Evolutionary conservation across 345 rosid genomes (phyloP), one percentile per base, ranked within the genome.

Genomic region (Aquilaria sinensis): DNA sequence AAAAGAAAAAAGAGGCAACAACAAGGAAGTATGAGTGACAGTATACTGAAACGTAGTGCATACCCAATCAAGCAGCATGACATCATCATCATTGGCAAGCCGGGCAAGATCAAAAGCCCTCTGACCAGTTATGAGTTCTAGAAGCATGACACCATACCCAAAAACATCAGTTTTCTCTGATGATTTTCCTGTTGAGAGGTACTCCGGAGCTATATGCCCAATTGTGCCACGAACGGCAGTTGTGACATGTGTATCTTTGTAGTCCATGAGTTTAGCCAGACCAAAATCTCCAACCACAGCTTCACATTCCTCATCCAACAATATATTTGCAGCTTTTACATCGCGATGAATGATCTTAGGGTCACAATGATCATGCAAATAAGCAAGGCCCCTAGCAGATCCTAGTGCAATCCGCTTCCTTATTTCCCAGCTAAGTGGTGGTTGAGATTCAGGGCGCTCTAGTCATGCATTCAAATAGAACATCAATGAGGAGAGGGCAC

Each of bases 221-320:
- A 93, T 90, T n/a, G 98, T 90, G 54, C 98, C 98, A 15, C 97
- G 95, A 31, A 93, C 97, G 47, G 92, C 97, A 57, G 98, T 93
- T 13, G 96, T 93, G 49, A 90, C 97, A 68, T 93, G 94, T 4
- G 97, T 86, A 58, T 90, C 97, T 57, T 90, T 90, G 69, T 90
- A 86, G 72, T 88, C 88, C 96, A 93, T 86, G 61, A 90, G 87
- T 72, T 86, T 90, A 57, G 97, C 98, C 54, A 93, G 77, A 33
- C 98, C 98, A 62, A 90, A 93, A 69, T 90, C 98, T 71, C 98
- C 97, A 67, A 93, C 97, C 47, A 90, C 97, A 10, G 98, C 96
- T 82, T 93, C 98, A 56, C 78, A 93, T 53, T 93, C 85, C 75
- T 88, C 96, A 68, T 93, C 98, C 76, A 93, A 72, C 77, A 93